Conservation (phyloP, 257 asterid genomes). For the Solanum pinnatisectum region DNA sequence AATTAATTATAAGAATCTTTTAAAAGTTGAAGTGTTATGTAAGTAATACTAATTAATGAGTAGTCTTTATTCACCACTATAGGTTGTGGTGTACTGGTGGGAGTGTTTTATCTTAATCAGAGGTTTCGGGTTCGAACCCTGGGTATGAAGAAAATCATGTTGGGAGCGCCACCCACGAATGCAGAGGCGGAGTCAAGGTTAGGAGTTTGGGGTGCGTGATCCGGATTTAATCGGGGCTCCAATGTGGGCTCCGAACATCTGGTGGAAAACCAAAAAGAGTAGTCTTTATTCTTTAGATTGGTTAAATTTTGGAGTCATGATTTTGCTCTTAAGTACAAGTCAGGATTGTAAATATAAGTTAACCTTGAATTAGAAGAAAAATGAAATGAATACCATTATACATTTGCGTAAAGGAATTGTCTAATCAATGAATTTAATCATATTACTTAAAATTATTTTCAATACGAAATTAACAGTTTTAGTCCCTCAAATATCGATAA, state of each 20-base stretch:
- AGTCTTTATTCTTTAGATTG: background rate
- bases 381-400: background rate
- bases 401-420: background rate
- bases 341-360: background rate
- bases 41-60: background rate
- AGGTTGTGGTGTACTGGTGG: too few species aligned
- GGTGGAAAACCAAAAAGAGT: background rate
- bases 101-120: too few species aligned
- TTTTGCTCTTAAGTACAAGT: background rate
- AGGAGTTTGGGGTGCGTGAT: too few species aligned
- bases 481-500: background rate
- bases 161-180: too few species aligned
- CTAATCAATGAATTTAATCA: background rate
- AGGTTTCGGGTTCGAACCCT: too few species aligned
- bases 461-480: background rate
- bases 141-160: too few species aligned
- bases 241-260: rapidly evolving
- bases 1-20: background rate
- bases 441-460: background rate
- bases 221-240: rapidly evolving
- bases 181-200: too few species aligned
- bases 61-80: background rate
- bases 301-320: background rate
- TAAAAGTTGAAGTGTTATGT: background rate
- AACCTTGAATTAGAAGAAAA: background rate